Evolutionary conservation across 495 filamentous ascomycete genomes (phyloP).

Genomic region (Daldinia grandis): DNA sequence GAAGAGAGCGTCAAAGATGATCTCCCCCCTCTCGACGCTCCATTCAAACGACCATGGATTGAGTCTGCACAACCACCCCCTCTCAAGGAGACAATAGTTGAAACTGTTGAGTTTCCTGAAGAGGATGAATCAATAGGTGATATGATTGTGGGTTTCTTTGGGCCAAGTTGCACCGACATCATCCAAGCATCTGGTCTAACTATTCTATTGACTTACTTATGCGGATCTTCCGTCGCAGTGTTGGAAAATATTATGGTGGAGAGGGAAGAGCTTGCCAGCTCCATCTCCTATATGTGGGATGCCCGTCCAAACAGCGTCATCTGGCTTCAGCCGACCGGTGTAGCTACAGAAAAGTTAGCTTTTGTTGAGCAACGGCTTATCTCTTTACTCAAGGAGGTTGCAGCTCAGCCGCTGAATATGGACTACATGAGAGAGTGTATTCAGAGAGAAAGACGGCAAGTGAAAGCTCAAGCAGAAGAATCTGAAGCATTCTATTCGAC

Average conservation of each 20-base stretch:
- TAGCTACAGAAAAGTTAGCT: slow-evolving; percentile 83
- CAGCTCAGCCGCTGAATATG: slow-evolving; percentile 84
- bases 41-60: slow-evolving; percentile 88
- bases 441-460: slow-evolving; percentile 74
- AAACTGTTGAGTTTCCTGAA: slow-evolving; percentile 91
- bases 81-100: slow-evolving; percentile 71
- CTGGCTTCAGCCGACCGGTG: slow-evolving; percentile 81
- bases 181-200: slow-evolving; percentile 71
- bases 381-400: slow-evolving; percentile 80
- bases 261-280: slow-evolving; percentile 88
- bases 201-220: slow-evolving; percentile 82
- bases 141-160: slow-evolving; percentile 82
- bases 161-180: slow-evolving; percentile 77
- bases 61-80: slow-evolving; percentile 81
- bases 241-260: slow-evolving; percentile 94
- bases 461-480: slow-evolving; percentile 80
- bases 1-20: slow-evolving; percentile 85
- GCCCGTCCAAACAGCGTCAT: slow-evolving; percentile 82
- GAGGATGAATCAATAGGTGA: slow-evolving; percentile 94
- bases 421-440: slow-evolving; percentile 87
- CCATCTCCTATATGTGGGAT: slow-evolving; percentile 77
- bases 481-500: slow-evolving; percentile 78
- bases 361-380: slow-evolving; percentile 88
- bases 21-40: slow-evolving; percentile 74
- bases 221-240: slow-evolving; percentile 89